Evolutionary conservation across 1,284 basidiomycete genomes (phyloP), one percentile per base, ranked within the genome.

Genomic region (Athelia psychrophila): DNA sequence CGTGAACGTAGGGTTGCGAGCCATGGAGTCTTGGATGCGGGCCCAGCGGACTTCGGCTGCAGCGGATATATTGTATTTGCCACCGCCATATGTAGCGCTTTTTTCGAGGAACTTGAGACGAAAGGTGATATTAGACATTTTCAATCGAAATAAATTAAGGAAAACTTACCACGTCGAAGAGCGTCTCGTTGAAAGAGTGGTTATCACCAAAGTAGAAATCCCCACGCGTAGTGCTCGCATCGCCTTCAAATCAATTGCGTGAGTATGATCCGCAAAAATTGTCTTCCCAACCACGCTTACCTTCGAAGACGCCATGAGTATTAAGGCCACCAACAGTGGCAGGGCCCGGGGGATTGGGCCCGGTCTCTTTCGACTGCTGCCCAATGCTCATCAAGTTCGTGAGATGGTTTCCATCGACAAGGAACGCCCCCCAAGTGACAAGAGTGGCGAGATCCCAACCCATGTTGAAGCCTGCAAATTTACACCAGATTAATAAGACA

Each of bases 131-230:
- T n/a, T 6, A 22, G n/a, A 42, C 6, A 18, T 6, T 6, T 18
- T 8, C n/a, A 22, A 6, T 8, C 9, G 20, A 42, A 42, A 9
- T n/a, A 16, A 9, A 8, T 6, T 6, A 22, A 9, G n/a, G 6
- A n/a, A 22, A 16, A 4, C 58, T 3, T 42, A 55, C 65, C 47
- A 54, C 48, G 18, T 63, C 44, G 20, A 64, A 64, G 47, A 67
- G 27, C 2, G 65, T 67, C 44, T 65, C 56, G 4, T 64, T 67
- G 51, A 65, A 67, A 15, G 33, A 54, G 25, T 12, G 54, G 40
- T 66, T 66, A 36, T 64, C 23, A 1, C 65, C 60, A 19, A 67
- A 67, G 64, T 67, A 16, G 38, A 42, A 42, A 16, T 42, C 38
- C 16, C 38, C 38, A 9, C 38, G 38, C 20, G 38, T 42, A 16